Evolutionary conservation across 257 asterid species (phyloP).

Genomic region (Perilla frutescens): DNA sequence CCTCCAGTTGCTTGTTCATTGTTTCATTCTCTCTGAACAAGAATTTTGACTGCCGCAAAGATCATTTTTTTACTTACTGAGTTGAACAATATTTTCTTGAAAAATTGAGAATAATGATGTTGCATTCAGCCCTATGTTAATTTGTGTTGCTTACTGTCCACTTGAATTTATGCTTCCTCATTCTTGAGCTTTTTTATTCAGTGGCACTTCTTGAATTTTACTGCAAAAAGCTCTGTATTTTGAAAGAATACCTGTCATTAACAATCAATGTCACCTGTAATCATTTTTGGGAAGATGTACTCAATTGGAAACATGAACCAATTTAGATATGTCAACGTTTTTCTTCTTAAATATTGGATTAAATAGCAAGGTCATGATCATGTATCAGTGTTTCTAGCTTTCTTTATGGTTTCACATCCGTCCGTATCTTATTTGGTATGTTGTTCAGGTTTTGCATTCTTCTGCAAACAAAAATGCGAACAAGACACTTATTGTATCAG

Average conservation of each 20-base stretch:
- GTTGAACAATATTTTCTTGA: neutral
- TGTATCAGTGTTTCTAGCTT: neutral
- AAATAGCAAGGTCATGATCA: neutral
- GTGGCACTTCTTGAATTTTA: too few relatives aligned
- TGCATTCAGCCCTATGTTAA: neutral
- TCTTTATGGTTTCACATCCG: neutral
- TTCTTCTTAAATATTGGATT: neutral
- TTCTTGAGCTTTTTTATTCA: too few relatives aligned
- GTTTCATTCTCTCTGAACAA: neutral
- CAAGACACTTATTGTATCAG: slow-evolving; percentile 70
- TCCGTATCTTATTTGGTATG: slow-evolving; percentile 13
- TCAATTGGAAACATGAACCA: neutral
- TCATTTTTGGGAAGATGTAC: neutral
- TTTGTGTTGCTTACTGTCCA: neutral
- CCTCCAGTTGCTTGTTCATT: neutral
- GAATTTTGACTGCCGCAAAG: neutral
- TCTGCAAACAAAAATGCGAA: slow-evolving; percentile 58
- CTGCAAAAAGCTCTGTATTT: neutral
- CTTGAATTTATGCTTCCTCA: neutral
- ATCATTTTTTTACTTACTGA: neutral
- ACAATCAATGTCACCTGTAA: neutral
- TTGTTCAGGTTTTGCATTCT: slow-evolving; percentile 66
- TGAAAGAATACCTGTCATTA: neutral
- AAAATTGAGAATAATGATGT: neutral
- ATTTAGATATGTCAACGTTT: neutral